These are phyloP conservation scores for Pleurotus citrinopileatus DNA, from an alignment of 768 basidiomycete genomes.

Conservation along the genomic window DNA sequence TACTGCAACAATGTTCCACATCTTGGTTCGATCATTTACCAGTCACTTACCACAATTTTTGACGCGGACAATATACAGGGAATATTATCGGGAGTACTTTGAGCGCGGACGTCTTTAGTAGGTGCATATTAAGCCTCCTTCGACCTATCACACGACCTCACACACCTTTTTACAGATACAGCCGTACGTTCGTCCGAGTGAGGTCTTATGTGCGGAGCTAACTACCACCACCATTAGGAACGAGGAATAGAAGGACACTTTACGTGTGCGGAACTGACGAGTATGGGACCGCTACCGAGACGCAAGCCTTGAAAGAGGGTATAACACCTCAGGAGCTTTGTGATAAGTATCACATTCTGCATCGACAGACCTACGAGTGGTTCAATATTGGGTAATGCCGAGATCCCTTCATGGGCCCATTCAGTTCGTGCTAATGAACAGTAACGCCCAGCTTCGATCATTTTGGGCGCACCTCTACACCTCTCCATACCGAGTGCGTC, in stretches of 20 bases:
- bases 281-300: conserved; percentile 99
- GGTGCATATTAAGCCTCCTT: conserved; percentile 50
- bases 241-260: conserved; percentile 84
- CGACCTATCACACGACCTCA: background rate
- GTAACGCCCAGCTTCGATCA: conserved; percentile 72
- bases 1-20: conserved; percentile 98
- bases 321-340: conserved; percentile 78
- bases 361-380: conserved; percentile 95
- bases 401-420: background rate
- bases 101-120: conserved; percentile 95
- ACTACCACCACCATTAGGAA: conserved; percentile 43
- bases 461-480: conserved; percentile 94
- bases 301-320: conserved; percentile 89
- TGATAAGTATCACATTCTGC: conserved; percentile 87
- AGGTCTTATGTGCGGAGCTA: conserved; percentile 3
- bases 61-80: conserved; percentile 35
- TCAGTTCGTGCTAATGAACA: conserved; percentile 4
- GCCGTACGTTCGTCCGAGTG: conserved; percentile 46
- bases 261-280: conserved; percentile 99
- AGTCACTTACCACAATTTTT: conserved; percentile 15
- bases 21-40: conserved; percentile 58
- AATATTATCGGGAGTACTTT: conserved; percentile 95
- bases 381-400: conserved; percentile 93
- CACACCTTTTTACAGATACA: conserved; percentile 45
- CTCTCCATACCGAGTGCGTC: conserved; percentile 80